These are phyloP conservation scores for Gaultheria prostrata DNA, from an alignment of 148 eudicot genomes.

Conservation along the genomic window DNA sequence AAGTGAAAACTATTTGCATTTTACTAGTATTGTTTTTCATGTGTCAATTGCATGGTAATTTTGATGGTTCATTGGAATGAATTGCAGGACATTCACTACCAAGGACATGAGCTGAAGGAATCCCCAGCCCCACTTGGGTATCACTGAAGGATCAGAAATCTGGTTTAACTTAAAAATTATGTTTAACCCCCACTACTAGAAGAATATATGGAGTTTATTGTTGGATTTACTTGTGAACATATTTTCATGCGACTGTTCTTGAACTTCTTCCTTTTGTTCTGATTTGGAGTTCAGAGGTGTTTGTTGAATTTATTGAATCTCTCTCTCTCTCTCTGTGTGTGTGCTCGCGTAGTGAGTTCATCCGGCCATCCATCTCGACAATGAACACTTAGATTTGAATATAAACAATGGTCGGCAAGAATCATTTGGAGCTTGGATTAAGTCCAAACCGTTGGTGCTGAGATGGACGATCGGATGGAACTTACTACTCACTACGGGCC, in stretches of 20 bases:
- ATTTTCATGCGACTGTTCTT: background rate
- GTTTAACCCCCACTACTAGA: background rate
- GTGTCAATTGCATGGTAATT: background rate
- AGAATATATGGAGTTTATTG: background rate
- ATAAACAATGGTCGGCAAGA: no score
- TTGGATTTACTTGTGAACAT: background rate
- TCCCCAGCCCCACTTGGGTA: conserved; percentile 81
- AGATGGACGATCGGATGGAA: no score
- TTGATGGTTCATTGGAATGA: background rate
- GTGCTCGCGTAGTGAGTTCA: no score
- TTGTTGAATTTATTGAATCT: no score
- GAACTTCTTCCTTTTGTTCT: background rate
- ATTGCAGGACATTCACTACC: conserved; percentile 72
- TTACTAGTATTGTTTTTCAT: background rate
- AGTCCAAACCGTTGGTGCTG: no score
- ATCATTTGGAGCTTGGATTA: no score
- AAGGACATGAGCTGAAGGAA: conserved; percentile 78
- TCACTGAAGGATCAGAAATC: conserved; percentile 41
- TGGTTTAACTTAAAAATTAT: background rate
- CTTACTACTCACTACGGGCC: no score
- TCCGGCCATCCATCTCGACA: no score
- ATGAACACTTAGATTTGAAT: no score
- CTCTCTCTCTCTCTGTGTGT: background rate
- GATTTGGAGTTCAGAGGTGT: background rate
- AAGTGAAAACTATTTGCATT: background rate